phyloP scores from a whole-genome alignment of 352 stramenopile genomes.

The Blastocystis sp. region DNA sequence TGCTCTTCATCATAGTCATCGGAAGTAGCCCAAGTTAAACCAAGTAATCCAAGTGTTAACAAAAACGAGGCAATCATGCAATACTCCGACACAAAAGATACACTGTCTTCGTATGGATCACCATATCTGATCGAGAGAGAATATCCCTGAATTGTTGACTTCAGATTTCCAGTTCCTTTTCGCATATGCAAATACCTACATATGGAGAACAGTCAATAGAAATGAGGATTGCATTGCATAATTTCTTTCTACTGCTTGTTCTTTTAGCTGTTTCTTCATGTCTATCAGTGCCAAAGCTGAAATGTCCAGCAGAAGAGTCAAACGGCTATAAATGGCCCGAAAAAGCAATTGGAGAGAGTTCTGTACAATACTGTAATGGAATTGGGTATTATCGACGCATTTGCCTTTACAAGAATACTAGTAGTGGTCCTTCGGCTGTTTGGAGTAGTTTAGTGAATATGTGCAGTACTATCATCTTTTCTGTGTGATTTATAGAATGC shows the following conservation, averaged over 20 bases:
- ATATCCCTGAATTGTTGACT: not conserved
- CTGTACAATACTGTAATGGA: slow-evolving; percentile 38
- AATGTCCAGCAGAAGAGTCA: slow-evolving; percentile 1
- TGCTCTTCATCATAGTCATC: not conserved
- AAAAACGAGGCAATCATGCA: not conserved
- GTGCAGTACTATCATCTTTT: not conserved
- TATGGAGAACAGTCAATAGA: not conserved
- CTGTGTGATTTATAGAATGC: slow-evolving; percentile 4
- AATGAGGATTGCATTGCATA: not conserved
- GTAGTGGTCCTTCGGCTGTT: not conserved
- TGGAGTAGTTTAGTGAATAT: slow-evolving; percentile 29
- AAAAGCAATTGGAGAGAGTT: slow-evolving; percentile 22
- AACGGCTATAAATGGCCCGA: not conserved
- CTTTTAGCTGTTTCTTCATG: not conserved
- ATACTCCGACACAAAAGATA: not conserved
- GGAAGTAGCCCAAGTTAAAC: not conserved
- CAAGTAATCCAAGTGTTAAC: not conserved
- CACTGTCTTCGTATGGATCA: not conserved
- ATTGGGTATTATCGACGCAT: slow-evolving; percentile 25
- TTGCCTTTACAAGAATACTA: slow-evolving; percentile 5
- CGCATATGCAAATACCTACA: not conserved
- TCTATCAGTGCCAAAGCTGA: not conserved
- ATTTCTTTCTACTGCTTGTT: not conserved
- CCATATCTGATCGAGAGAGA: not conserved
- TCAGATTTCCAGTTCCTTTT: not conserved